These are phyloP conservation scores for Prunus persica DNA, from an alignment of 306 rosid genomes.

Conservation along the genomic window Prunus_persica_NCBIv2 NC_034009.1:43501-44000, in stretches of 20 bases:
- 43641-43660: background rate
- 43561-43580: background rate
- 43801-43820: background rate
- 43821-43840: background rate
- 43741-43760: background rate
- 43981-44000: background rate
- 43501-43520: slow-evolving; percentile 67
- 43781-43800: background rate
- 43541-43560: background rate
- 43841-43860: background rate
- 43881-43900: background rate
- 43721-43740: background rate
- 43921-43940: background rate
- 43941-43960: background rate
- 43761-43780: background rate
- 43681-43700: background rate
- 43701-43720: background rate
- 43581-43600: background rate
- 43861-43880: background rate
- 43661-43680: background rate
- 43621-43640: background rate
- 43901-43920: background rate
- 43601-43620: background rate
- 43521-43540: background rate
- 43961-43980: too few relatives aligned